A percentile compares a stretch with the other conserved stretches of the same genome.
Conservation (phyloP, 495 filamentous ascomycete species). For the Podospora sp. region DNA sequence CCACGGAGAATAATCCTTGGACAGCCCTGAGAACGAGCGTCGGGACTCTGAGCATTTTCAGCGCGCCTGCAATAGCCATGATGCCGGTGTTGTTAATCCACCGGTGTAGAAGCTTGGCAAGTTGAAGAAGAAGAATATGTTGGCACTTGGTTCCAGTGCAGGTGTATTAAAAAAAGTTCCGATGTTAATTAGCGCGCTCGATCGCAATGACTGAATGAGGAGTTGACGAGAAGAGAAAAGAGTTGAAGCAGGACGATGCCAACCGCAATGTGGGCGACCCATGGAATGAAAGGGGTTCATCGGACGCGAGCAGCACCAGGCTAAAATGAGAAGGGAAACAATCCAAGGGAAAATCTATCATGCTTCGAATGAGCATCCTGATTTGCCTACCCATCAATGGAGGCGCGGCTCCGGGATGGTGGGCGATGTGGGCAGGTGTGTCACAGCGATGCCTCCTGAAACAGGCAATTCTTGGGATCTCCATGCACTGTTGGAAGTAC, state of each 20-base stretch:
- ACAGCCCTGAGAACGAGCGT: conserved; percentile 38
- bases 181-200: conserved; percentile 23
- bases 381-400: conserved; percentile 11
- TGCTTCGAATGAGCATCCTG: conserved; percentile 22
- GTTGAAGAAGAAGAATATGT: not conserved
- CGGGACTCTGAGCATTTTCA: conserved; percentile 8
- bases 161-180: not conserved
- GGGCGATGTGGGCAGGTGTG: conserved; percentile 17
- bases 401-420: not conserved
- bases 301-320: conserved; percentile 23
- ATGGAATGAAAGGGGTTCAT: conserved; percentile 26
- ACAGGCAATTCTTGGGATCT: conserved; percentile 22
- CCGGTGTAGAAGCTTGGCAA: not conserved
- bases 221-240: conserved; percentile 8
- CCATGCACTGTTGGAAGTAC: conserved; percentile 24
- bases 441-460: conserved; percentile 35
- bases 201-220: conserved; percentile 26
- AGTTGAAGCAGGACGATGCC: conserved; percentile 13
- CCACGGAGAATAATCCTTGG: conserved; percentile 66
- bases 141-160: not conserved
- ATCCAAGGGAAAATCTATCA: conserved; percentile 24
- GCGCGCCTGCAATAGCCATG: conserved; percentile 18
- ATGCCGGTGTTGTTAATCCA: conserved; percentile 11
- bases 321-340: conserved; percentile 24
- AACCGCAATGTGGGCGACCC: conserved; percentile 22